Conservation (phyloP, 352 stramenopile species). For the Globisporangium middletonii region DNA sequence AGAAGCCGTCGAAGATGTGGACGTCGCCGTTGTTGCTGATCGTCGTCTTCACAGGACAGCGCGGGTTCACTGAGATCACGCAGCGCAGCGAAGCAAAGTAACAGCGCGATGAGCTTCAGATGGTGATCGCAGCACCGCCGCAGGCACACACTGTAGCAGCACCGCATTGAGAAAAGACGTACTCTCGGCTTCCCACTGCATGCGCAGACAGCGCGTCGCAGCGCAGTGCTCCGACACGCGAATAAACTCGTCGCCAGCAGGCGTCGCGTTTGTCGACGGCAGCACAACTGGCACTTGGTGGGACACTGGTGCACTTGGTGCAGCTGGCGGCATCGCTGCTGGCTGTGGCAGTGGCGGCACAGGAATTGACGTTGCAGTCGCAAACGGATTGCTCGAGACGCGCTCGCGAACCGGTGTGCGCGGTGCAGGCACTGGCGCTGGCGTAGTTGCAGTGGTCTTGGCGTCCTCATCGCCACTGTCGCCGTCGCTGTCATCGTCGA, state of each 20-base stretch:
- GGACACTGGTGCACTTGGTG: neutral
- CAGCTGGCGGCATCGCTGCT: neutral
- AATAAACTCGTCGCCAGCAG: conserved; percentile 38
- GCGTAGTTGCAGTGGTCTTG: neutral
- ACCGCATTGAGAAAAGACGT: conserved; percentile 5
- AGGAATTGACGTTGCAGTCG: neutral
- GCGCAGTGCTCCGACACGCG: conserved; percentile 61
- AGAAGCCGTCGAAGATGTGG: conserved; percentile 85
- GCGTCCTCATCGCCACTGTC: neutral
- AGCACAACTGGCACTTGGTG: conserved; percentile 1
- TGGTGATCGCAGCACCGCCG: too few relatives aligned
- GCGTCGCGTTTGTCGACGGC: conserved; percentile 3
- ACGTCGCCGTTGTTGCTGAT: conserved; percentile 52
- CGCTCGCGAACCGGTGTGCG: neutral
- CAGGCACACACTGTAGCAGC: neutral
- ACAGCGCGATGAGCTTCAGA: neutral
- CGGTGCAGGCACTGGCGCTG: neutral
- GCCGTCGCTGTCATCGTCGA: neutral
- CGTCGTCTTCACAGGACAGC: conserved; percentile 62
- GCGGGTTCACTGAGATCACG: conserved; percentile 57
- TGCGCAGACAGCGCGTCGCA: conserved; percentile 55
- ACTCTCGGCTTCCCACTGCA: conserved; percentile 82
- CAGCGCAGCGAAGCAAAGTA: neutral
- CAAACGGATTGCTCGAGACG: conserved; percentile 1
- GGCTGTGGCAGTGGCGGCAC: neutral